These are phyloP conservation scores for Agaricales sp. DNA, from an alignment of 1,284 basidiomycete species.

Conservation along the genomic window DNA sequence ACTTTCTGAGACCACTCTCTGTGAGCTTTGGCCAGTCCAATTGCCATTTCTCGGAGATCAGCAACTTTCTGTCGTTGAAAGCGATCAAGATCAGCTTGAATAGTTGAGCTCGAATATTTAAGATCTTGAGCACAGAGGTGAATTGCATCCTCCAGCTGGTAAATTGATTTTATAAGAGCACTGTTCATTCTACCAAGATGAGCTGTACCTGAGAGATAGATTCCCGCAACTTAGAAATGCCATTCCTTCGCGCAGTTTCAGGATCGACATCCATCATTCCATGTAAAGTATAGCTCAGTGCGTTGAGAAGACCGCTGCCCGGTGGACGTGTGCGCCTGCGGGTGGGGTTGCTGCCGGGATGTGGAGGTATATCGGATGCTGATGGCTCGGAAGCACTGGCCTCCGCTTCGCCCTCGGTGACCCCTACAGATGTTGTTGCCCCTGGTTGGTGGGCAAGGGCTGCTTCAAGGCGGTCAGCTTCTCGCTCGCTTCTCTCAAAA, in stretches of 20 bases:
- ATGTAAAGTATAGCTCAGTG: conserved; percentile 89
- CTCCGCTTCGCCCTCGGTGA: conserved; percentile 21
- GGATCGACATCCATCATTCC: conserved; percentile 99
- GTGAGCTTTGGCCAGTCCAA: conserved; percentile 84
- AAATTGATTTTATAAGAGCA: conserved; percentile 3
- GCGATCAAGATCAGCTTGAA: conserved; percentile 95
- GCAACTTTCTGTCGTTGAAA: conserved; percentile 99
- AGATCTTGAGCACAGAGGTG: conserved; percentile 87
- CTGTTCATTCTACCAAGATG: conserved; percentile 1
- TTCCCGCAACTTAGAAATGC: conserved; percentile 91
- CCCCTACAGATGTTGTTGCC: conserved; percentile 20
- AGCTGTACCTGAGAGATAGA: conserved; percentile 77
- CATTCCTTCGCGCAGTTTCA: conserved; percentile 86
- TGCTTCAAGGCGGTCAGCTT: conserved; percentile 82
- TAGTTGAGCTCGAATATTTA: conserved; percentile 91
- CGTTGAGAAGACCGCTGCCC: conserved; percentile 84
- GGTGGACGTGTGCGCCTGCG: conserved; percentile 44
- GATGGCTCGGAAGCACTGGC: conserved; percentile 19
- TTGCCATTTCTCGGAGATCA: conserved; percentile 86
- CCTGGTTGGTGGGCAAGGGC: conserved; percentile 63
- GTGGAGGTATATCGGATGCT: conserved; percentile 53
- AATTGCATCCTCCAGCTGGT: conserved; percentile 83
- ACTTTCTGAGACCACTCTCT: conserved; percentile 95
- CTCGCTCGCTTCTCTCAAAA: conserved; percentile 86
- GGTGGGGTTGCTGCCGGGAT: conserved; percentile 62